These are phyloP conservation scores for Colletotrichum brevisporum DNA, from an alignment of 2,329 filamentous ascomycete species.

Conservation along the genomic window DNA sequence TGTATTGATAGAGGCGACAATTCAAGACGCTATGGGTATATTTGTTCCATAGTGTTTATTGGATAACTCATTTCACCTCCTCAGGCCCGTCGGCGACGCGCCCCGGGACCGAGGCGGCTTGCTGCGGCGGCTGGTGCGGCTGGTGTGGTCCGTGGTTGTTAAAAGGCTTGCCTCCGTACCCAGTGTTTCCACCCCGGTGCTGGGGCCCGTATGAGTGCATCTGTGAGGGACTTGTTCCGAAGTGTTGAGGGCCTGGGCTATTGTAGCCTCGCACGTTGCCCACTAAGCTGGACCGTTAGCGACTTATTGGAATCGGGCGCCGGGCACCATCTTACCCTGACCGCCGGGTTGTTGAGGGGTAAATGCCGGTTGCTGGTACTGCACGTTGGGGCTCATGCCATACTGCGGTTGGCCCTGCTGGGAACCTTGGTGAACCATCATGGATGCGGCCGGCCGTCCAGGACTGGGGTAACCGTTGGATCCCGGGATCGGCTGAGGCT, in stretches of 20 bases:
- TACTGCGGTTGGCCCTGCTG: slow-evolving; percentile 88
- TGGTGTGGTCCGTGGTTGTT: slow-evolving; percentile 52
- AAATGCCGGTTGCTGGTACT: slow-evolving; percentile 82
- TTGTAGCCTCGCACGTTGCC: slow-evolving; percentile 73
- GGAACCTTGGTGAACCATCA: slow-evolving; percentile 96
- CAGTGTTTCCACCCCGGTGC: slow-evolving; percentile 71
- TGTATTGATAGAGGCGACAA: neutral
- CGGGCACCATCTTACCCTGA: slow-evolving; percentile 72
- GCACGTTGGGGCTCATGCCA: slow-evolving; percentile 82
- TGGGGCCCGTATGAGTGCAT: slow-evolving; percentile 73
- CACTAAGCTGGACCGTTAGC: slow-evolving; percentile 65
- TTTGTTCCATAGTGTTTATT: slow-evolving; percentile 28
- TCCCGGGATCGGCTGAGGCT: slow-evolving; percentile 73
- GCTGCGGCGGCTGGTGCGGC: slow-evolving; percentile 57
- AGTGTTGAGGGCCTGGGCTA: slow-evolving; percentile 72
- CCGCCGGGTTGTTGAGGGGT: slow-evolving; percentile 75
- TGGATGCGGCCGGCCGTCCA: slow-evolving; percentile 81
- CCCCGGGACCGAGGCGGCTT: slow-evolving; percentile 53
- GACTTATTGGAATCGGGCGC: slow-evolving; percentile 41
- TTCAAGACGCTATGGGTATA: slow-evolving; percentile 20
- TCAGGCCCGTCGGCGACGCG: slow-evolving; percentile 57
- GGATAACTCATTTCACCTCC: slow-evolving; percentile 59
- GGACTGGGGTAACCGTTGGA: slow-evolving; percentile 91
- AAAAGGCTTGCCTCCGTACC: slow-evolving; percentile 65
- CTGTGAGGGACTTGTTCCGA: slow-evolving; percentile 76